Conservation (phyloP, 2,329 filamentous ascomycete species). For the Botryotinia convoluta region DNA sequence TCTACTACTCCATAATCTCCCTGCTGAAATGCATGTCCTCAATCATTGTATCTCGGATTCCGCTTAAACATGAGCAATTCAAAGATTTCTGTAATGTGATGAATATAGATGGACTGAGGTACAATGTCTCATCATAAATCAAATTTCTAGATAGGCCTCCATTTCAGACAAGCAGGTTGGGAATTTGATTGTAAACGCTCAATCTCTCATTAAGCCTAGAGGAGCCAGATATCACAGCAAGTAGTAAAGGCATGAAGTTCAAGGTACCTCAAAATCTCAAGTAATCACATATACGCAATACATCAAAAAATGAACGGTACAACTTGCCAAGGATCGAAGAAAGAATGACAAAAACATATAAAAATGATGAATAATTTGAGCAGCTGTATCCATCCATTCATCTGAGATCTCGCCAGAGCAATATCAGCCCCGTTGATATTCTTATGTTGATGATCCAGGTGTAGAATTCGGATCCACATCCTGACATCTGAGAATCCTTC, state of each 20-base stretch:
- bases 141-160: background rate
- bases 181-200: background rate
- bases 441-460: fast-evolving
- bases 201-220: fast-evolving
- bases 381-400: too few species aligned
- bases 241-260: background rate
- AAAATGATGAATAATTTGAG: too few species aligned
- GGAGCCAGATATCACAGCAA: background rate
- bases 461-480: background rate
- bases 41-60: background rate
- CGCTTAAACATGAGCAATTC: background rate
- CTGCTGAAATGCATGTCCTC: background rate
- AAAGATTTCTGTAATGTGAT: background rate
- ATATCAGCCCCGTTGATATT: background rate
- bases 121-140: background rate
- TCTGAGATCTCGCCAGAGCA: background rate
- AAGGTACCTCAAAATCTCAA: background rate
- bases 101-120: fast-evolving
- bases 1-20: background rate
- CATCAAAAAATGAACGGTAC: too few species aligned
- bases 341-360: too few species aligned
- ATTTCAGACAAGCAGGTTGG: background rate
- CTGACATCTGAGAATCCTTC: background rate
- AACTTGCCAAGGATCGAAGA: too few species aligned
- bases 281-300: background rate